These are phyloP conservation scores for Fusarium sp. DNA, from an alignment of 2,329 filamentous ascomycete genomes.

Conservation along the genomic window DNA sequence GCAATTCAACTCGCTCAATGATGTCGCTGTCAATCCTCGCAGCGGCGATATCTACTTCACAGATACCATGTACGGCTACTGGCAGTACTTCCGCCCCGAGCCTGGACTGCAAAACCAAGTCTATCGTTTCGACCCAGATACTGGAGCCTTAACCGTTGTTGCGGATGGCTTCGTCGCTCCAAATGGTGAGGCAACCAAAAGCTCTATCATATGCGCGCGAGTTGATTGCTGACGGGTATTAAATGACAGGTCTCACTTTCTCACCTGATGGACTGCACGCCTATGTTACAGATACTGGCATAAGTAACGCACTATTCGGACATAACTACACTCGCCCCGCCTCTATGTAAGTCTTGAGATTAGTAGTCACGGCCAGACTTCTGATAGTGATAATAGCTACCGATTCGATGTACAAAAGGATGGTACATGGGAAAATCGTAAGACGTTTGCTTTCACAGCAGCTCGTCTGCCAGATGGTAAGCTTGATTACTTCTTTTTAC, in stretches of 20 bases:
- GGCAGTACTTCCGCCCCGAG: constrained; percentile 65
- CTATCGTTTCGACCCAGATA: constrained; percentile 63
- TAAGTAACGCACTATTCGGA: constrained; percentile 53
- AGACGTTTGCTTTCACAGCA: constrained; percentile 66
- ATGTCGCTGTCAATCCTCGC: constrained; percentile 61
- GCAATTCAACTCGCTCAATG: constrained; percentile 69
- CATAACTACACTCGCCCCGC: constrained; percentile 53
- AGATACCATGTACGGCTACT: constrained; percentile 67
- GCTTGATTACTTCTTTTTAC: constrained; percentile 1
- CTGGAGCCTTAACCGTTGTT: constrained; percentile 62
- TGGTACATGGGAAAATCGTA: constrained; percentile 58
- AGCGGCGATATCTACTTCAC: constrained; percentile 73
- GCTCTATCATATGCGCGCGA: no score
- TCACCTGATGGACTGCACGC: constrained; percentile 61
- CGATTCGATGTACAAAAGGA: constrained; percentile 57
- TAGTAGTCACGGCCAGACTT: accelerated
- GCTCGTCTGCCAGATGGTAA: constrained; percentile 67
- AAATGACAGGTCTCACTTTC: constrained; percentile 62
- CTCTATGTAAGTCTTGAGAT: constrained; percentile 54
- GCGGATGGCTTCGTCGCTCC: constrained; percentile 66
- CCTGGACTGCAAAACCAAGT: constrained; percentile 67
- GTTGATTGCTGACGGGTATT: not conserved
- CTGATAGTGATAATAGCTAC: constrained; percentile 48
- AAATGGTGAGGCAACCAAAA: constrained; percentile 54
- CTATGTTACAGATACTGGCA: constrained; percentile 68